phyloP scores from a whole-genome alignment of 208 protist species.

The Wallacemonas sp. region DNA sequence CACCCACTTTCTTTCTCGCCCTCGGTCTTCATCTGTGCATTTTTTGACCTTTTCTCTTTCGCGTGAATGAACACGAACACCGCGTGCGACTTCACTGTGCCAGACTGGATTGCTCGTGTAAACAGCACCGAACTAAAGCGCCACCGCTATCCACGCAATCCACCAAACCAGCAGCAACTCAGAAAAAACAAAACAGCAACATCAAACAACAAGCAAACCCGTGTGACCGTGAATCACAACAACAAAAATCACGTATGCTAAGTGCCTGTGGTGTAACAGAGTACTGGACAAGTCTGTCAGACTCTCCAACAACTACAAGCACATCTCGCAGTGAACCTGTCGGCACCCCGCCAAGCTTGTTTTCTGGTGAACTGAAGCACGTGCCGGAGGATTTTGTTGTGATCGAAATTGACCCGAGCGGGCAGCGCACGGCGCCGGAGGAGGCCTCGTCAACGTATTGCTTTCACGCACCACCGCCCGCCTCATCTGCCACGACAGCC shows the following conservation, averaged over 20 bases:
- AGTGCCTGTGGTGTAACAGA: conserved; percentile 61
- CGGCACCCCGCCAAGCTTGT: neutral
- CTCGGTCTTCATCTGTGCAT: too few relatives aligned
- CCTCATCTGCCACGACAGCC: neutral
- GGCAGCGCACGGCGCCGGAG: conserved; percentile 46
- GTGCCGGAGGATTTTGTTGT: conserved; percentile 75
- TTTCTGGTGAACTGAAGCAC: conserved; percentile 47
- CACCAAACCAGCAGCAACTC: neutral
- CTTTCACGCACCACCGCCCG: neutral
- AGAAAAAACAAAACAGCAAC: neutral
- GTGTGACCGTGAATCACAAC: neutral
- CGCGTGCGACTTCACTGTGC: too few relatives aligned
- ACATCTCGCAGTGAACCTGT: neutral
- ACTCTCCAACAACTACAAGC: neutral
- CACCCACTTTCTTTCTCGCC: neutral
- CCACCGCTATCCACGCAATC: neutral
- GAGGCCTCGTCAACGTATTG: neutral
- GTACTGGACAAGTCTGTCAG: conserved; percentile 19
- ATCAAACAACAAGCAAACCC: neutral
- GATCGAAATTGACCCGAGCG: conserved; percentile 65
- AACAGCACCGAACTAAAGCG: too few relatives aligned
- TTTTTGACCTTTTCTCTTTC: too few relatives aligned
- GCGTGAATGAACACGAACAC: too few relatives aligned
- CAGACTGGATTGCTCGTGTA: too few relatives aligned
- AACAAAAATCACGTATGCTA: too few relatives aligned